Conservation (phyloP, 257 asterid species). For the Asclepias syriaca region DNA sequence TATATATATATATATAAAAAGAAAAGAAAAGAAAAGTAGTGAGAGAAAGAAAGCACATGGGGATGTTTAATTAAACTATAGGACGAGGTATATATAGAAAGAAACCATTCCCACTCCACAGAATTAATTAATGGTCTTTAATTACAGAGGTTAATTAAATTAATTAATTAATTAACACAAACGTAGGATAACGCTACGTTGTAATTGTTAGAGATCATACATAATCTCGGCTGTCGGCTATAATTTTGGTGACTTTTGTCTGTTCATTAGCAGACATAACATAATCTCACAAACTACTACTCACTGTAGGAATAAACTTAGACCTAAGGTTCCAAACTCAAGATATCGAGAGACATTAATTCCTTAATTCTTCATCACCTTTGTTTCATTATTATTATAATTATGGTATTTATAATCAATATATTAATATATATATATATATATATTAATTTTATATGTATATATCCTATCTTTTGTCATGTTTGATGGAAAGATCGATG, state of each 20-base stretch:
- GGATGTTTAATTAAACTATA: constrained; percentile 7
- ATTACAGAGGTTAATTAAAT: too few relatives aligned
- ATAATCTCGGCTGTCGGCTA: constrained; percentile 47
- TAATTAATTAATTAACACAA: background rate
- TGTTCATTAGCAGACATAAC: constrained; percentile 32
- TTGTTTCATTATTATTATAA: constrained; percentile 9
- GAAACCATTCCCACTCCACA: constrained; percentile 6
- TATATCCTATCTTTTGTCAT: too few relatives aligned
- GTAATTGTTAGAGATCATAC: constrained; percentile 13
- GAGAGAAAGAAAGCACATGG: constrained; percentile 21
- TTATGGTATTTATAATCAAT: too few relatives aligned
- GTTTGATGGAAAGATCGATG: too few relatives aligned
- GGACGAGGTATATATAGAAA: background rate
- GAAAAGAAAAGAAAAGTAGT: constrained; percentile 14
- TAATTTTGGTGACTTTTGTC: constrained; percentile 33
- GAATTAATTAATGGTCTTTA: too few relatives aligned
- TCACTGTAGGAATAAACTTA: constrained; percentile 28
- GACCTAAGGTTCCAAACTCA: constrained; percentile 35
- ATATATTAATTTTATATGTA: too few relatives aligned
- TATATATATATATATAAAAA: too few relatives aligned
- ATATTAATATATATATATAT: too few relatives aligned
- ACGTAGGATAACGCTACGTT: constrained; percentile 8
- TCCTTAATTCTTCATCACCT: constrained; percentile 20
- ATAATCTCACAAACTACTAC: constrained; percentile 25
- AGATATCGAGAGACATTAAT: constrained; percentile 27